Evolutionary conservation across 2,329 filamentous ascomycete species (phyloP).

Genomic region (Coniochaeta ligniaria): DNA sequence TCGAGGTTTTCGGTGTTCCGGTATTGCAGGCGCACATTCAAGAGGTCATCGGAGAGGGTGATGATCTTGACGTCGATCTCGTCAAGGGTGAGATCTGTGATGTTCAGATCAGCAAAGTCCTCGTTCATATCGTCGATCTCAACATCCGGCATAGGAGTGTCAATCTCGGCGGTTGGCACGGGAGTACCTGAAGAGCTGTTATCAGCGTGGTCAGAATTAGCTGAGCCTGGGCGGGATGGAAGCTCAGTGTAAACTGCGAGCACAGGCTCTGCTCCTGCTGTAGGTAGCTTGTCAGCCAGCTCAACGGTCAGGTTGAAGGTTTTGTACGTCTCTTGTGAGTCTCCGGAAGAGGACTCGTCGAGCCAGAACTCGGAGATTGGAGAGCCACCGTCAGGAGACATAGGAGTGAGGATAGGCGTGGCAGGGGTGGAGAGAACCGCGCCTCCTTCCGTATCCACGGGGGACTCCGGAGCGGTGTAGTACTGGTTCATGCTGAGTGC

Average conservation of each 20-base stretch:
- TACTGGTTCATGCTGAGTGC: background rate
- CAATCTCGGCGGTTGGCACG: background rate
- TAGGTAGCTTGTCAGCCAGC: background rate
- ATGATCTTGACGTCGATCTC: background rate
- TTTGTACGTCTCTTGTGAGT: background rate
- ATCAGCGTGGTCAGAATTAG: background rate
- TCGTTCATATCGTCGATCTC: background rate
- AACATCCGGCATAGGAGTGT: too few relatives aligned
- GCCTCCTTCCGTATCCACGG: background rate
- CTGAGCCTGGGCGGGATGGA: background rate
- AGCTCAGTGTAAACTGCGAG: background rate
- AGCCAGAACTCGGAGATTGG: background rate
- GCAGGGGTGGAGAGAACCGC: background rate
- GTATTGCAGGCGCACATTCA: background rate
- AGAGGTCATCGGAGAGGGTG: background rate
- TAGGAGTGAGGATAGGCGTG: background rate
- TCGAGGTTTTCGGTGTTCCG: background rate
- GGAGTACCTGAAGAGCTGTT: background rate
- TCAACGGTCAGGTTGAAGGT: background rate
- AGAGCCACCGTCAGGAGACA: background rate
- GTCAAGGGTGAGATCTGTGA: background rate
- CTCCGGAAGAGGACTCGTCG: background rate
- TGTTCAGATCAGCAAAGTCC: background rate
- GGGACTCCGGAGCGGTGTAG: background rate
- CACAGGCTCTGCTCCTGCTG: background rate